Evolutionary conservation across 129 eudicot species (phyloP).

Genomic region (Pulicaria dysenterica): DNA sequence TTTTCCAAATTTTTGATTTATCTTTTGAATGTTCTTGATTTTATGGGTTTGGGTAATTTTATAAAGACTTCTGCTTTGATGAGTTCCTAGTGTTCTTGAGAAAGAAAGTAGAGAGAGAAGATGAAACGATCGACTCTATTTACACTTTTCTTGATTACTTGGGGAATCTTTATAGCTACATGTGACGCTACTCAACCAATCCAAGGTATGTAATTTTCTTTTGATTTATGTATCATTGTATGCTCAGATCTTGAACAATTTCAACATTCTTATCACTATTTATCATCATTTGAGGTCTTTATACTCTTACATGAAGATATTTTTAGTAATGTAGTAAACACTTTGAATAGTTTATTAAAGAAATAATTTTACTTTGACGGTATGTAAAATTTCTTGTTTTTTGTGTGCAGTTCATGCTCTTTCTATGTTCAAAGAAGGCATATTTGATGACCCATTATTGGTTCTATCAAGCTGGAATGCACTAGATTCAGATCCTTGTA

Average conservation of each 20-base stretch:
- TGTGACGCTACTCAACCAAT: slow-evolving; percentile 37
- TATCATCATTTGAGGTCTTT: slow-evolving; percentile 5
- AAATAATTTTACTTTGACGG: background rate
- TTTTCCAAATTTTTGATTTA: slow-evolving; percentile 1
- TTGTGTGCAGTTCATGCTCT: slow-evolving; percentile 46
- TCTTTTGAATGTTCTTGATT: background rate
- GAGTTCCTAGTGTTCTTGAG: slow-evolving; percentile 31
- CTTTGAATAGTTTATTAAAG: background rate
- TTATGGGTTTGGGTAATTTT: slow-evolving; percentile 9
- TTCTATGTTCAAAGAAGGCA: slow-evolving; percentile 38
- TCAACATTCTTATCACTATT: background rate
- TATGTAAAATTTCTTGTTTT: slow-evolving; percentile 24
- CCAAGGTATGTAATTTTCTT: slow-evolving; percentile 29
- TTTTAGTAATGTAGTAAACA: slow-evolving; percentile 26
- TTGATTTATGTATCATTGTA: slow-evolving; percentile 14
- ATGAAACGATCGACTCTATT: slow-evolving; percentile 26
- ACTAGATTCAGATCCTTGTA: slow-evolving; percentile 73
- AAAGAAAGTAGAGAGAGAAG: slow-evolving; percentile 25
- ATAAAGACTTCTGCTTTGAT: slow-evolving; percentile 17
- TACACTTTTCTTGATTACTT: slow-evolving; percentile 23
- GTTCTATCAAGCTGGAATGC: slow-evolving; percentile 46
- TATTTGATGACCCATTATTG: slow-evolving; percentile 44
- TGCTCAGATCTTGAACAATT: slow-evolving; percentile 31
- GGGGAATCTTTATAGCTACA: slow-evolving; percentile 33
- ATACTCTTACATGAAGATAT: slow-evolving; percentile 3